Conservation (phyloP, 176 grass and related monocot genomes). For the Aegilops longissima region DNA sequence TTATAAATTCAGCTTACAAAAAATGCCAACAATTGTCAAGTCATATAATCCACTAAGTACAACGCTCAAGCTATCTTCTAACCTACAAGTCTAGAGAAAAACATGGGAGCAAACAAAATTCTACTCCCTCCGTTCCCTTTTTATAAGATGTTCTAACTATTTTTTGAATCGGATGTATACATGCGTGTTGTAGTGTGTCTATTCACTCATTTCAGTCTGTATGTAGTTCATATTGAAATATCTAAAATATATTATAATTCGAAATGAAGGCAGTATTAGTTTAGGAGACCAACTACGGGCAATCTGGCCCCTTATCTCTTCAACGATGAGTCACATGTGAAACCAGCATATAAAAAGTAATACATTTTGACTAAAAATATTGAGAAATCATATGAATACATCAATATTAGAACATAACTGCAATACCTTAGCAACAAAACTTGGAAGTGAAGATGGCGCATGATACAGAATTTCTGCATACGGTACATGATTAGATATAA, state of each 20-base stretch:
- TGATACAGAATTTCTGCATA: constrained; percentile 95
- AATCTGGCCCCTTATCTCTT: constrained; percentile 66
- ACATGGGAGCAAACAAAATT: not conserved
- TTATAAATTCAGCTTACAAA: not conserved
- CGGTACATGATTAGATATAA: constrained; percentile 75
- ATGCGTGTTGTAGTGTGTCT: too few relatives aligned
- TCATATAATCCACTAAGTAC: not conserved
- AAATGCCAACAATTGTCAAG: not conserved
- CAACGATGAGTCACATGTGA: constrained; percentile 27
- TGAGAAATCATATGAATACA: not conserved
- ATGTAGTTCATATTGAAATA: not conserved
- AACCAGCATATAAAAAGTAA: constrained; percentile 41
- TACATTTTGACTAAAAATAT: not conserved
- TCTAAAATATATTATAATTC: too few relatives aligned
- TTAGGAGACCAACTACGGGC: constrained; percentile 87
- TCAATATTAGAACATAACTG: not conserved
- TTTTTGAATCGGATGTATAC: too few relatives aligned
- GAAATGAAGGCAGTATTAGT: constrained; percentile 28
- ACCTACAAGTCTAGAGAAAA: not conserved
- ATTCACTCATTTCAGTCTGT: too few relatives aligned
- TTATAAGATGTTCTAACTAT: too few relatives aligned
- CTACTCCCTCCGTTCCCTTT: too few relatives aligned
- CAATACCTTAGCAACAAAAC: constrained; percentile 93
- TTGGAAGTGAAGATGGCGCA: constrained; percentile 83
- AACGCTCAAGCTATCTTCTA: not conserved